These are phyloP conservation scores for Rhynchosporium secalis DNA, from an alignment of 2,329 filamentous ascomycete species.

Conservation along the genomic window DNA sequence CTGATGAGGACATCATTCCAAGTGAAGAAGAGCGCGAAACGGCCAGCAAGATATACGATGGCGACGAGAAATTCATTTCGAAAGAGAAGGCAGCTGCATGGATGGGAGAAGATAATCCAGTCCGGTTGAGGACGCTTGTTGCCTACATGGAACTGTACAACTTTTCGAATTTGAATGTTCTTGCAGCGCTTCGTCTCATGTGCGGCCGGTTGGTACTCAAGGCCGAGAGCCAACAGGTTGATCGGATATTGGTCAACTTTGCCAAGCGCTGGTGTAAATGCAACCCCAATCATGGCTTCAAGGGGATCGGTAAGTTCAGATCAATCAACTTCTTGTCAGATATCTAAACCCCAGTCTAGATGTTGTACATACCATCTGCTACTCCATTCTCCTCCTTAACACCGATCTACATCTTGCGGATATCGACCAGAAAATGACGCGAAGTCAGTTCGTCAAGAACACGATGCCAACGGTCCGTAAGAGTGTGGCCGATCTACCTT, in stretches of 20 bases:
- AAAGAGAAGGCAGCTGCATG: conserved; percentile 82
- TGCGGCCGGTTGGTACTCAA: conserved; percentile 81
- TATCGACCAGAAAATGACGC: conserved; percentile 95
- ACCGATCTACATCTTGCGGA: conserved; percentile 95
- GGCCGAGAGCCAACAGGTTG: conserved; percentile 94
- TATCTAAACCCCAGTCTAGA: conserved; percentile 52
- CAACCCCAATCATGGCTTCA: conserved; percentile 92
- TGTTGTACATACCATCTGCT: conserved; percentile 95
- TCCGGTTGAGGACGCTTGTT: conserved; percentile 57
- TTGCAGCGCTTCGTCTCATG: conserved; percentile 74
- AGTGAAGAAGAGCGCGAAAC: conserved; percentile 67
- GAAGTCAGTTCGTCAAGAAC: conserved; percentile 92
- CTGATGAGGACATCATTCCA: conserved; percentile 21
- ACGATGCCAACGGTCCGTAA: conserved; percentile 87
- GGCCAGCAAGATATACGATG: conserved; percentile 81
- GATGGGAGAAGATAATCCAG: conserved; percentile 67
- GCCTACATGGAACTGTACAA: conserved; percentile 95
- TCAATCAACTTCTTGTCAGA: not conserved
- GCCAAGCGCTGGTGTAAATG: conserved; percentile 90
- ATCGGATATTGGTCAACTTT: conserved; percentile 88
- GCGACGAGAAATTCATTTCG: conserved; percentile 76
- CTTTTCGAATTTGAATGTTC: conserved; percentile 77
- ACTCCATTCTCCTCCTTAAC: conserved; percentile 91
- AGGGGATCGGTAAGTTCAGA: conserved; percentile 66
- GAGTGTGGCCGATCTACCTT: conserved; percentile 70